A percentile compares a stretch with the other conserved stretches of the same genome.
These are phyloP conservation scores for Botryobasidium botryosum DNA, from an alignment of 768 basidiomycete genomes.

Conservation along the genomic window DNA sequence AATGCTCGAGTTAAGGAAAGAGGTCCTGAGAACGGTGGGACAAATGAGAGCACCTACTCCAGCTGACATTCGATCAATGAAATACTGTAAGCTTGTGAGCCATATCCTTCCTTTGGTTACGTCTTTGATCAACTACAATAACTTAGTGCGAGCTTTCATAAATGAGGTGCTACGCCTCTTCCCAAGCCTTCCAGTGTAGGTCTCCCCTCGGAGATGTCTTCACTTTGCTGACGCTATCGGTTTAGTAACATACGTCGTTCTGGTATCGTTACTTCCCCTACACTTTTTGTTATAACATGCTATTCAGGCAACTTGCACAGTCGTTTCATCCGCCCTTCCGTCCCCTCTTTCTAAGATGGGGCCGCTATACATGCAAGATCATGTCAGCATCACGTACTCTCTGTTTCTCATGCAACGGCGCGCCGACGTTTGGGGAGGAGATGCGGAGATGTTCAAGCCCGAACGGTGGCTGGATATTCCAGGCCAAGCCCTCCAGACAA, in stretches of 20 bases:
- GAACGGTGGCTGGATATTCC: constrained; percentile 46
- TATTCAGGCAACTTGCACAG: constrained; percentile 1
- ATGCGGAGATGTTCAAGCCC: constrained; percentile 63
- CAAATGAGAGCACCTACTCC: constrained; percentile 26
- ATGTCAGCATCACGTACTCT: constrained; percentile 39
- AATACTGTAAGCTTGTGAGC: constrained; percentile 49
- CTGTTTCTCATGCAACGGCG: constrained; percentile 52
- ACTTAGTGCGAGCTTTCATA: constrained; percentile 20
- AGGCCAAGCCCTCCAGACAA: neutral
- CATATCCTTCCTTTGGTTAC: neutral
- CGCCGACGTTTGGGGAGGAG: constrained; percentile 49
- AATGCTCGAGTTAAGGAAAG: neutral
- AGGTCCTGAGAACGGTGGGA: neutral
- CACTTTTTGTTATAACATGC: too few species aligned
- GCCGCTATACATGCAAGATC: constrained; percentile 38
- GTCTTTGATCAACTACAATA: neutral
- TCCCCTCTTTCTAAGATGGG: constrained; percentile 4
- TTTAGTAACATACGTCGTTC: too few species aligned
- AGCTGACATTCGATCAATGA: constrained; percentile 39
- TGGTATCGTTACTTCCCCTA: too few species aligned
- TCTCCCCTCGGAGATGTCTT: constrained; percentile 32
- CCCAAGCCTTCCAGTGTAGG: constrained; percentile 45
- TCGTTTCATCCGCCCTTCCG: constrained; percentile 1
- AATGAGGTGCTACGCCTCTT: constrained; percentile 66
- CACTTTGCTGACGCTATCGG: constrained; percentile 14